Base-by-base conservation (phyloP, 148 eudicot genomes). In the Rheum nobile region DNA sequence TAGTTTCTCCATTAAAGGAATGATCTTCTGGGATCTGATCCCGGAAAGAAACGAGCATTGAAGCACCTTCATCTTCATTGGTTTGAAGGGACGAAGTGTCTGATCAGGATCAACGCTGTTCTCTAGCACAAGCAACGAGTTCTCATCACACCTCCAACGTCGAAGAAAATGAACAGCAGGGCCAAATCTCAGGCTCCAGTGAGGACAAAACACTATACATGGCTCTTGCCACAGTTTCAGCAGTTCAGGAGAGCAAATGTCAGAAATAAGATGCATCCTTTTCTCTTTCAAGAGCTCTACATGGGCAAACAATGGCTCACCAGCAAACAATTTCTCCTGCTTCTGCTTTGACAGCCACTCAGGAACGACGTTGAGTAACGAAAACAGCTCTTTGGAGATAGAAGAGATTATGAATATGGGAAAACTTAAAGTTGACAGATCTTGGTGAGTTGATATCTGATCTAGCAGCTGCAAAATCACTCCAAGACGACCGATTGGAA, bases 181-280 rank as follows among this genome's bases (percentile, higher is more conserved):
- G 61, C 98, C 98, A 75, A 87, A 85, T 57, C 98, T 86, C 71
- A 94, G 82, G 80, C 90, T 94, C 97, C 97, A 91, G 81, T 94
- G 97, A 55, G 97, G 86, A 80, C 93, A 86, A 67, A 94, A 83
- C 42, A 91, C 93, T 71, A 94, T 86, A 84, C 98, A 94, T 10
- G 98, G 97, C 80, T 94, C 98, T 88, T 83, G 88, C 98, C 98
- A 94, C 65, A 47, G 90, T 83, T 89, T 91, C 97, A 91, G 19
- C 75, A 94, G 71, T 75, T 85, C 81, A 52, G 81, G 79, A 26
- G 96, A 76, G 77, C 78, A 85, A 78, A 94, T 73, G 73, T 88
- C 84, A 47, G 93, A 82, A 72, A 85, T 84, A 52, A 86, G 47
- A 76, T 84, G 88, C 73, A 94, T 85, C 87, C 80, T 88, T 72